These are phyloP conservation scores for Pugionium dolabratum DNA, from an alignment of 345 rosid species.

Conservation along the genomic window DNA sequence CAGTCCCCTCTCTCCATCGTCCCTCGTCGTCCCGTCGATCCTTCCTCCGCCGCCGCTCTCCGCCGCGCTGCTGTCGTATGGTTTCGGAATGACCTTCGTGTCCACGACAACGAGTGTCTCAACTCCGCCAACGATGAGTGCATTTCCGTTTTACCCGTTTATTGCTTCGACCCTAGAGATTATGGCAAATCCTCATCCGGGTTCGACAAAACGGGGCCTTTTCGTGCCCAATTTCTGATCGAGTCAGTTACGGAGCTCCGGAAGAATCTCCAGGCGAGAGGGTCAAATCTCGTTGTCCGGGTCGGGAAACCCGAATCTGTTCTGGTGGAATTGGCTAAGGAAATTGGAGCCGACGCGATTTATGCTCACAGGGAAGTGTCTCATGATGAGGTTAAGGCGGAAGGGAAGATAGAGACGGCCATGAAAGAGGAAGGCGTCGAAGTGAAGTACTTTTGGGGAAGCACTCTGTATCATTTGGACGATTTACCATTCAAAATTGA, in stretches of 20 bases:
- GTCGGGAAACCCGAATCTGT: constrained; percentile 84
- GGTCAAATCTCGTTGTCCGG: constrained; percentile 90
- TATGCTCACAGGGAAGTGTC: constrained; percentile 91
- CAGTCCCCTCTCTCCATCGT: constrained; percentile 76
- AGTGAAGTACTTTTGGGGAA: constrained; percentile 93
- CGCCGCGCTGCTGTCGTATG: constrained; percentile 88
- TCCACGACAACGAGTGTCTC: constrained; percentile 90
- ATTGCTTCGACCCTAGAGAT: constrained; percentile 95
- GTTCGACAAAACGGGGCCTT: constrained; percentile 85
- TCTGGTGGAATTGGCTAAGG: constrained; percentile 75
- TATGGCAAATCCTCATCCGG: constrained; percentile 90
- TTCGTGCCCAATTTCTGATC: constrained; percentile 78
- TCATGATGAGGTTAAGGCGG: constrained; percentile 79
- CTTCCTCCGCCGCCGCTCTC: constrained; percentile 73
- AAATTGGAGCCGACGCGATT: constrained; percentile 88
- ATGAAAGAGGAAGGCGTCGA: constrained; percentile 93
- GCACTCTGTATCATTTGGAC: constrained; percentile 86
- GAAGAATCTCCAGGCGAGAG: constrained; percentile 80
- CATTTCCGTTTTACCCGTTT: constrained; percentile 84
- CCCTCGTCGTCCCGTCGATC: constrained; percentile 90
- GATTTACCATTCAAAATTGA: constrained; percentile 90
- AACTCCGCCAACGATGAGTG: constrained; percentile 79
- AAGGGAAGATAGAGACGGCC: constrained; percentile 77
- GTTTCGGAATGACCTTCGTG: constrained; percentile 96
- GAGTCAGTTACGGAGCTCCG: constrained; percentile 93